A percentile compares a stretch with the other conserved stretches of the same genome.
Conservation (phyloP, 2,329 filamentous ascomycete genomes). For the Chaetomium sp. region DNA sequence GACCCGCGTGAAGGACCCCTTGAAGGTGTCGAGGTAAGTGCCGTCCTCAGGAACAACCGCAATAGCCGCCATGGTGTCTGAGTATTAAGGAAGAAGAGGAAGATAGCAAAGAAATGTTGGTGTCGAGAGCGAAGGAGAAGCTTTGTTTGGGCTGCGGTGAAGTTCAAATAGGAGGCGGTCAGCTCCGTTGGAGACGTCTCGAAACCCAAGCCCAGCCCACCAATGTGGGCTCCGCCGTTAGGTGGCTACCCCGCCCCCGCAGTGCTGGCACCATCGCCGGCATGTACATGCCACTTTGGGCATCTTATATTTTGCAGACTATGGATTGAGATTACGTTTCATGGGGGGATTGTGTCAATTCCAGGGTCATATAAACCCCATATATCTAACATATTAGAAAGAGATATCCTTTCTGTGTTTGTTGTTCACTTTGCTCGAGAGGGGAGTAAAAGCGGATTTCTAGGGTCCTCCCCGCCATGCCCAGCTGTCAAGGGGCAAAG, state of each 20-base stretch:
- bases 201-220: constrained; percentile 1
- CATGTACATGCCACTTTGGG: neutral
- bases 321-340: too few species aligned
- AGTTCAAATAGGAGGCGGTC: constrained; percentile 5
- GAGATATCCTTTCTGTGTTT: too few species aligned
- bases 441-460: too few species aligned
- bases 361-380: too few species aligned
- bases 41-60: constrained; percentile 52
- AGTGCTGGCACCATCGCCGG: neutral
- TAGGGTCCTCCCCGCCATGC: too few species aligned
- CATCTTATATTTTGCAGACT: neutral
- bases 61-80: constrained; percentile 43
- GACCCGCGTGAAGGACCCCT: constrained; percentile 78
- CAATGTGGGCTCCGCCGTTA: neutral
- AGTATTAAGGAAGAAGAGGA: too few species aligned
- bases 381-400: too few species aligned
- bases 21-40: constrained; percentile 82
- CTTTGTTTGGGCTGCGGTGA: neutral
- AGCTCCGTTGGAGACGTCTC: neutral
- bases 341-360: too few species aligned
- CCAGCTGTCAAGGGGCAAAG: too few species aligned
- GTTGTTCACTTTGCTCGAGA: too few species aligned
- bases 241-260: constrained; percentile 2
- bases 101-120: neutral
- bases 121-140: neutral